Conservation (phyloP, 2,329 filamentous ascomycete genomes). For the Botrytis deweyae region DNA sequence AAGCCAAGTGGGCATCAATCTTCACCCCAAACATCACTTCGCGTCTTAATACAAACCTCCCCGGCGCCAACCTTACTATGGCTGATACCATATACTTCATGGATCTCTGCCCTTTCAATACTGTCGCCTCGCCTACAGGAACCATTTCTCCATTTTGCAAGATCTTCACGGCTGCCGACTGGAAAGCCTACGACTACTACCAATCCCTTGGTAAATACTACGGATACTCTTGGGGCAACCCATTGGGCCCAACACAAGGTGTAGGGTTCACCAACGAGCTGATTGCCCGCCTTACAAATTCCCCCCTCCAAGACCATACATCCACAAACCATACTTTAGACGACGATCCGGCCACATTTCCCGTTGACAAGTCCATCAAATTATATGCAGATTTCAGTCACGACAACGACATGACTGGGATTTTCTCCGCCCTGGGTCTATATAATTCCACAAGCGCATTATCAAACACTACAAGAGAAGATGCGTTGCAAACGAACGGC, state of each 20-base stretch:
- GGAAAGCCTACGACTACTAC: conserved; percentile 78
- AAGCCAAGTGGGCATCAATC: conserved; percentile 56
- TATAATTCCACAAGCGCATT: conserved; percentile 65
- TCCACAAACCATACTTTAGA: conserved; percentile 78
- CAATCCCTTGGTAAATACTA: conserved; percentile 83
- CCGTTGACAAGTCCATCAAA: conserved; percentile 54
- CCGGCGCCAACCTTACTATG: conserved; percentile 62
- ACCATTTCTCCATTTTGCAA: conserved; percentile 69
- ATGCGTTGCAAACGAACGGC: conserved; percentile 57
- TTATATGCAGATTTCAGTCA: conserved; percentile 91
- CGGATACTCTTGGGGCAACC: conserved; percentile 72
- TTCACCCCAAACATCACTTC: conserved; percentile 68
- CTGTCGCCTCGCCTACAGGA: conserved; percentile 60
- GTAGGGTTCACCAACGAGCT: conserved; percentile 88
- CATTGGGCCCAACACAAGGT: conserved; percentile 78
- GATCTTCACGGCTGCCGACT: conserved; percentile 72
- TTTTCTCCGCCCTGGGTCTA: conserved; percentile 75
- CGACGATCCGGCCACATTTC: conserved; percentile 65
- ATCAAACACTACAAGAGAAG: conserved; percentile 50
- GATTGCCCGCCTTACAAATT: conserved; percentile 71
- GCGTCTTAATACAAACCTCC: conserved; percentile 67
- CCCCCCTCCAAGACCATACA: conserved; percentile 69
- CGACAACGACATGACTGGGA: conserved; percentile 80
- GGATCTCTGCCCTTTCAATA: conserved; percentile 86
- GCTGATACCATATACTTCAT: conserved; percentile 70